Conservation (phyloP, 2,329 filamentous ascomycete genomes). For the Cucurbitaria berberidis region DNA sequence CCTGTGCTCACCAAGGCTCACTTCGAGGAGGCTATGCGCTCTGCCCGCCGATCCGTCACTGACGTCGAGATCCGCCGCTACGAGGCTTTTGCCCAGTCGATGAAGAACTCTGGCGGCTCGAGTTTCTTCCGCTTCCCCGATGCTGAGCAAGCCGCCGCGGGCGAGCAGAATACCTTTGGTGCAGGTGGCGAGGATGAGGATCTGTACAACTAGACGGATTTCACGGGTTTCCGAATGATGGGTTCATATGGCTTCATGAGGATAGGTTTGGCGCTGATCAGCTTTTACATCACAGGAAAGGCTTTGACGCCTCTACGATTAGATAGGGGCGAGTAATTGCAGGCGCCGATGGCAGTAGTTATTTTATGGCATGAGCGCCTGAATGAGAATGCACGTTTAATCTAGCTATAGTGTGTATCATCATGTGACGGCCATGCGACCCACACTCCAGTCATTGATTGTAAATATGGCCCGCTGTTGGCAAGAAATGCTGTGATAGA, state of each 20-base stretch:
- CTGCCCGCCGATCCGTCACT: constrained; percentile 89
- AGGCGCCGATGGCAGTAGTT: constrained; percentile 8
- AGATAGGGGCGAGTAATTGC: constrained; percentile 28
- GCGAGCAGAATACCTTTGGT: constrained; percentile 66
- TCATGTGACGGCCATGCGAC: background rate
- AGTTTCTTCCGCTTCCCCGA: constrained; percentile 96
- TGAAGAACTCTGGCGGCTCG: constrained; percentile 97
- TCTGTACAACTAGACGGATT: constrained; percentile 80
- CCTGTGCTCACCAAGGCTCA: constrained; percentile 94
- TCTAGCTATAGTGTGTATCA: background rate
- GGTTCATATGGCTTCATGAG: constrained; percentile 26
- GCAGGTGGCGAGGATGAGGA: constrained; percentile 93
- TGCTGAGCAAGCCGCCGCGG: constrained; percentile 55
- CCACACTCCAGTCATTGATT: background rate
- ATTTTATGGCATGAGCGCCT: constrained; percentile 4
- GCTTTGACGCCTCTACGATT: constrained; percentile 14
- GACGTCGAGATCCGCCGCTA: constrained; percentile 98
- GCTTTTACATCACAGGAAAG: constrained; percentile 18
- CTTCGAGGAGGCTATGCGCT: constrained; percentile 98
- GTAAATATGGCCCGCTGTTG: background rate
- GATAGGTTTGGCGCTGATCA: constrained; percentile 15
- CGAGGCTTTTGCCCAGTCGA: constrained; percentile 97
- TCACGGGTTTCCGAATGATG: constrained; percentile 1
- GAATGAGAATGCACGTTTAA: constrained; percentile 18
- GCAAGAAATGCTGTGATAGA: too few relatives aligned